These are phyloP conservation scores for Podaxis sp. DNA, from an alignment of 768 basidiomycete species.

Conservation along the genomic window DNA sequence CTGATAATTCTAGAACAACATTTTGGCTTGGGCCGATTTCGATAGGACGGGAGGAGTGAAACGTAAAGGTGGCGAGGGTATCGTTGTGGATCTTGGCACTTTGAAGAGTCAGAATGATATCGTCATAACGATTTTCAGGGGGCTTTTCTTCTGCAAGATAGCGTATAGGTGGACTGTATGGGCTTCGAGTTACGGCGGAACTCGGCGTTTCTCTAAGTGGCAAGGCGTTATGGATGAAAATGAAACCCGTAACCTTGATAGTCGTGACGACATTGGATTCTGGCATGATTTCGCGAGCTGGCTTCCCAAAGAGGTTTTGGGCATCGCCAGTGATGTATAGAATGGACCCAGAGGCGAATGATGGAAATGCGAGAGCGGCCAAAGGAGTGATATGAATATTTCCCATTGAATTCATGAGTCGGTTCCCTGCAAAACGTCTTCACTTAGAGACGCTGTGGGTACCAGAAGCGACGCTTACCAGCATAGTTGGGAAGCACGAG, in stretches of 20 bases:
- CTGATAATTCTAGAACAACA: conserved; percentile 47
- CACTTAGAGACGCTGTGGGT: not conserved
- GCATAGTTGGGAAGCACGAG: conserved; percentile 57
- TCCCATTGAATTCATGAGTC: conserved; percentile 59
- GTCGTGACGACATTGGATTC: conserved; percentile 46
- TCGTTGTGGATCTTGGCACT: conserved; percentile 38
- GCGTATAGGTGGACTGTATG: conserved; percentile 57
- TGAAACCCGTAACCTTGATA: conserved; percentile 47
- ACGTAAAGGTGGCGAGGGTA: conserved; percentile 52
- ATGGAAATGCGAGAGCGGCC: conserved; percentile 54
- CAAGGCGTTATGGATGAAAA: conserved; percentile 47
- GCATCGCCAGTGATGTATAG: conserved; percentile 62
- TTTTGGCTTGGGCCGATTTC: conserved; percentile 45
- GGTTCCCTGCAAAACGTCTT: conserved; percentile 30
- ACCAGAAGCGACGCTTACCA: conserved; percentile 22
- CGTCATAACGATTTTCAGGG: conserved; percentile 4
- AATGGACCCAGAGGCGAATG: conserved; percentile 48
- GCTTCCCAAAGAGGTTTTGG: conserved; percentile 40
- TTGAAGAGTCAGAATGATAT: conserved; percentile 25
- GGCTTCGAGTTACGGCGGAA: conserved; percentile 24
- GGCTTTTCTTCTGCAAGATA: conserved; percentile 44
- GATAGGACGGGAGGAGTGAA: conserved; percentile 29
- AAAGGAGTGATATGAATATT: conserved; percentile 54
- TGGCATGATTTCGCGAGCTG: conserved; percentile 51
- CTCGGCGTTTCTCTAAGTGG: conserved; percentile 38